These are phyloP conservation scores for Podospora australis DNA, from an alignment of 495 filamentous ascomycete genomes.

Conservation along the genomic window DNA sequence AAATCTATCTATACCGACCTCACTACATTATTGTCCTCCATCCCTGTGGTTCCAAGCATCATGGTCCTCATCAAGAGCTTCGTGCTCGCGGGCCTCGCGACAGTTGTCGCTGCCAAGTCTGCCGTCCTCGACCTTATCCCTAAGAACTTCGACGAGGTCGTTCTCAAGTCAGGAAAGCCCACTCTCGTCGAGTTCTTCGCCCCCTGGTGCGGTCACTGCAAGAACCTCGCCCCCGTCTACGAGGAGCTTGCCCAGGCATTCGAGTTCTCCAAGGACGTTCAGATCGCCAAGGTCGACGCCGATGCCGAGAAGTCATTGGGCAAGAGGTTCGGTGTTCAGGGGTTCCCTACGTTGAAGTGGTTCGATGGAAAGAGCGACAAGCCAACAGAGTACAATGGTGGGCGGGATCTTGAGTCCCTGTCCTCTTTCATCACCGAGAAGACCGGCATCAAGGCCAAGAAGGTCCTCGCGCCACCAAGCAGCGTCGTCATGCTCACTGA, in stretches of 20 bases:
- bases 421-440: slow-evolving; percentile 77
- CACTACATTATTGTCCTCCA: not conserved
- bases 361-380: slow-evolving; percentile 94
- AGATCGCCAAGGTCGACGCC: slow-evolving; percentile 92
- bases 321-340: slow-evolving; percentile 78
- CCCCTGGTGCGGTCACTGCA: slow-evolving; percentile 98
- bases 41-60: slow-evolving; percentile 6
- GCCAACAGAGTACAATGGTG: slow-evolving; percentile 78
- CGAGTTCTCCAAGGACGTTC: slow-evolving; percentile 67
- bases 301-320: slow-evolving; percentile 81
- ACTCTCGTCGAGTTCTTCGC: slow-evolving; percentile 98
- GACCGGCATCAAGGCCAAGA: slow-evolving; percentile 74
- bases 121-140: slow-evolving; percentile 84
- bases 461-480: slow-evolving; percentile 59
- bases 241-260: slow-evolving; percentile 81
- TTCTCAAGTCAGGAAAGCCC: slow-evolving; percentile 87
- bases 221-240: slow-evolving; percentile 88
- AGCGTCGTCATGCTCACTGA: slow-evolving; percentile 76
- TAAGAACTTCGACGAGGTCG: slow-evolving; percentile 80
- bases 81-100: slow-evolving; percentile 41
- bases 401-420: slow-evolving; percentile 83
- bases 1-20: slow-evolving; percentile 1
- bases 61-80: slow-evolving; percentile 52
- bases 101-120: slow-evolving; percentile 45
- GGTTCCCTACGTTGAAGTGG: slow-evolving; percentile 96